Conservation (phyloP, 2,329 filamentous ascomycete genomes). For the Ilyonectria sp. region DNA sequence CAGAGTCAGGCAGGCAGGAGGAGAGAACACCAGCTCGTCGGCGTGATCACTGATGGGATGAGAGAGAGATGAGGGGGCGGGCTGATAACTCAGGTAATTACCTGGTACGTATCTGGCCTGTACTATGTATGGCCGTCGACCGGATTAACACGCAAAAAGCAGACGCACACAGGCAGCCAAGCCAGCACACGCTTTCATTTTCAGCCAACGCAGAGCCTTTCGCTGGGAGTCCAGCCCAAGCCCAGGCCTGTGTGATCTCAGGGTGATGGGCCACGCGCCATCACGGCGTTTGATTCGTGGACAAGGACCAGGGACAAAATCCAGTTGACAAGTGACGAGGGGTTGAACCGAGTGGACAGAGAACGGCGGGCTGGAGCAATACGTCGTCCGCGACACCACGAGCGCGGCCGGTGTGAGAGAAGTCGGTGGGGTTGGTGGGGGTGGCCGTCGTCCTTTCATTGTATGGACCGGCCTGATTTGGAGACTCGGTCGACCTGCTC, state of each 20-base stretch:
- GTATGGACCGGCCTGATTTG: background rate
- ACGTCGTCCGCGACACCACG: background rate
- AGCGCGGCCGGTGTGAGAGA: background rate
- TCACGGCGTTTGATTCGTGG: background rate
- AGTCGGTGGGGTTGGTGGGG: constrained; percentile 24
- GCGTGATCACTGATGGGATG: background rate
- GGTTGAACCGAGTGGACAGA: background rate
- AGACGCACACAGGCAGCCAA: background rate
- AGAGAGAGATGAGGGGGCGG: constrained; percentile 17
- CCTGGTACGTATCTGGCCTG: constrained; percentile 8
- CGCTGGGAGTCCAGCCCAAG: background rate
- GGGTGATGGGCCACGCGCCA: background rate
- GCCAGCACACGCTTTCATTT: background rate
- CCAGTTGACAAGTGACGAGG: background rate
- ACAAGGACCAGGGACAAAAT: background rate
- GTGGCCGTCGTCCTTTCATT: background rate
- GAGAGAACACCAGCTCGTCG: constrained; percentile 14
- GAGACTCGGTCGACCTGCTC: background rate
- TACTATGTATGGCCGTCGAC: background rate
- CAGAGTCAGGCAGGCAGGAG: constrained; percentile 15
- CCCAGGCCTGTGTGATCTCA: background rate
- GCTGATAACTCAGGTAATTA: constrained; percentile 12
- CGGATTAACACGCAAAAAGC: constrained; percentile 12
- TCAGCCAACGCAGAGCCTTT: constrained; percentile 11
- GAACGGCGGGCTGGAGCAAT: constrained; percentile 13